Percentiles rank a stretch among this genome's conserved stretches.
phyloP scores from a whole-genome alignment of 306 rosid species.

The Medicago truncatula region MtrunA17r5.0-ANR NC_053043.1:46676001-46676500 shows the following conservation, averaged over 20 bases:
- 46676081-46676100: slow-evolving; percentile 75
- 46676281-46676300: slow-evolving; percentile 70
- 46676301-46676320: slow-evolving; percentile 34
- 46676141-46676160: slow-evolving; percentile 36
- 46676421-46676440: slow-evolving; percentile 31
- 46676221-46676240: slow-evolving; percentile 62
- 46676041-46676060: slow-evolving; percentile 57
- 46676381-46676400: slow-evolving; percentile 48
- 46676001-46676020: slow-evolving; percentile 51
- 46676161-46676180: slow-evolving; percentile 30
- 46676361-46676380: slow-evolving; percentile 46
- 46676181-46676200: slow-evolving; percentile 18
- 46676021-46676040: slow-evolving; percentile 51
- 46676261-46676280: slow-evolving; percentile 62
- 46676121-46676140: slow-evolving; percentile 66
- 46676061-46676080: slow-evolving; percentile 60
- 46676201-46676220: slow-evolving; percentile 43
- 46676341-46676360: slow-evolving; percentile 52
- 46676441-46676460: slow-evolving; percentile 44
- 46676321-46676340: slow-evolving; percentile 46
- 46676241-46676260: slow-evolving; percentile 50
- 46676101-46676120: slow-evolving; percentile 61
- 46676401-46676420: slow-evolving; percentile 37
- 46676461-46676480: slow-evolving; percentile 34
- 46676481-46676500: slow-evolving; percentile 22